A percentile compares a stretch with the other conserved stretches of the same genome.
Conservation (phyloP, 140 eudicot genomes). For the Cichorium intybus region DNA sequence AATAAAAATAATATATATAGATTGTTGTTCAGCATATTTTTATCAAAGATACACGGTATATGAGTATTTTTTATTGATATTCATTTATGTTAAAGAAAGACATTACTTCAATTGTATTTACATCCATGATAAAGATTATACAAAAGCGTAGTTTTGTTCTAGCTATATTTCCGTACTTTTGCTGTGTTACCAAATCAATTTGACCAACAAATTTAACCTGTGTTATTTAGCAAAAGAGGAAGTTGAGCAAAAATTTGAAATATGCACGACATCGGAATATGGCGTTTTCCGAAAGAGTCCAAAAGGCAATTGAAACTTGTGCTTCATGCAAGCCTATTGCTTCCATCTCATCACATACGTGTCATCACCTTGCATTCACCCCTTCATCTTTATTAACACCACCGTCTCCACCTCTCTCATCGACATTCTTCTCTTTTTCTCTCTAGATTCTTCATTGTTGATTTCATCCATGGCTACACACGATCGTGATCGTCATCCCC, state of each 20-base stretch:
- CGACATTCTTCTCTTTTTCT: not conserved
- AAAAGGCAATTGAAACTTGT: constrained; percentile 33
- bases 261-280: not conserved
- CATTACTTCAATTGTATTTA: too few species aligned
- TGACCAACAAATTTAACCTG: too few species aligned
- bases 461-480: constrained; percentile 36
- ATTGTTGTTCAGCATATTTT: too few species aligned
- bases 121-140: too few species aligned
- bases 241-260: not conserved
- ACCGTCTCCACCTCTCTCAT: not conserved
- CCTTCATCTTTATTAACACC: constrained; percentile 22
- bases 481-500: constrained; percentile 40
- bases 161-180: too few species aligned
- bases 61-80: too few species aligned
- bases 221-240: not conserved
- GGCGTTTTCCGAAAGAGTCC: not conserved
- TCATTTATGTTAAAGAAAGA: too few species aligned
- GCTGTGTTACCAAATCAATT: too few species aligned
- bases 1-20: too few species aligned
- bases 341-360: constrained; percentile 31
- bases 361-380: constrained; percentile 11
- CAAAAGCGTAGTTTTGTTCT: too few species aligned
- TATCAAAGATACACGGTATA: too few species aligned
- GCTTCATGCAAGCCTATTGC: constrained; percentile 34
- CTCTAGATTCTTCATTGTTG: too few species aligned